Evolutionary conservation across 2,329 filamentous ascomycete species (phyloP).

Genomic region (Huntiella decipiens): DNA sequence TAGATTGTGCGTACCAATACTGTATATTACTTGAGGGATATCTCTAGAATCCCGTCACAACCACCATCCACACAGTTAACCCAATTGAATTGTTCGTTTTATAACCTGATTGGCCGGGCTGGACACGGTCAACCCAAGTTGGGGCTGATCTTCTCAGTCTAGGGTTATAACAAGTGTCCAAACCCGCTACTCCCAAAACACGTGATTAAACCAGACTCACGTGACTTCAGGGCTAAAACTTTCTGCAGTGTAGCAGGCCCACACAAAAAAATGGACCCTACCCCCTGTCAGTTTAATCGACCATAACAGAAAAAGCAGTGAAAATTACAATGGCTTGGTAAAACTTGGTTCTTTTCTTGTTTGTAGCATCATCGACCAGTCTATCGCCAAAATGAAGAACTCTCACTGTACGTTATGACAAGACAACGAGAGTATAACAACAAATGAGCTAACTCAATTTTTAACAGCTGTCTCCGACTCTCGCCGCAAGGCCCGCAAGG

Average conservation of each 20-base stretch:
- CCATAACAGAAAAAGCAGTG: constrained; percentile 2
- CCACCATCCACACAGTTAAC: background rate
- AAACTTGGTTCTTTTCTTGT: constrained; percentile 4
- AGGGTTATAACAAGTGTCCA: too few species aligned
- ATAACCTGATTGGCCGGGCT: too few species aligned
- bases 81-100: too few species aligned
- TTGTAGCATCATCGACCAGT: constrained; percentile 9
- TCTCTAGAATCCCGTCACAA: background rate
- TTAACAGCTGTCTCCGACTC: constrained; percentile 48
- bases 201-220: background rate
- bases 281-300: constrained; percentile 1
- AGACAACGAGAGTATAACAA: background rate
- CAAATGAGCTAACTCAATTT: constrained; percentile 6
- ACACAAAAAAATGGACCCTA: constrained; percentile 3
- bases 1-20: background rate
- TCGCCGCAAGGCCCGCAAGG: constrained; percentile 96
- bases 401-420: constrained; percentile 8
- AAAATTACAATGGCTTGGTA: constrained; percentile 1
- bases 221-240: constrained; percentile 7
- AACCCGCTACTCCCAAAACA: background rate
- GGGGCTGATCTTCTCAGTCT: rapidly evolving
- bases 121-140: background rate
- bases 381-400: constrained; percentile 11
- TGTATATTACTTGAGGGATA: background rate
- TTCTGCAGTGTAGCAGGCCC: background rate